Evolutionary conservation across 345 rosid species (phyloP).

Genomic region (Jatropha curcas): DNA sequence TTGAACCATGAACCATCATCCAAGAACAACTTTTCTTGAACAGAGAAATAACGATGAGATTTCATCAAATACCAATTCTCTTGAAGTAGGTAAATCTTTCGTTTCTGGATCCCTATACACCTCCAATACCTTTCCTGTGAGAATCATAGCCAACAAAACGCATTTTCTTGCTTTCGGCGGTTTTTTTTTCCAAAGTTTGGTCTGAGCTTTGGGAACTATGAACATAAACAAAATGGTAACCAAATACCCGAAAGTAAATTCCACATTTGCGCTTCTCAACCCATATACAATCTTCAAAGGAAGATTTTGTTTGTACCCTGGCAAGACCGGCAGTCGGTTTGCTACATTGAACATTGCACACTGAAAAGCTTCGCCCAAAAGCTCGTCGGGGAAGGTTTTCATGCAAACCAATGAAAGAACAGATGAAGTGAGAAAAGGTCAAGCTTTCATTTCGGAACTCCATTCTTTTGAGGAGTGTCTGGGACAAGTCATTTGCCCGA

Average conservation of each 20-base stretch:
- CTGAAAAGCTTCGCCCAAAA: not conserved
- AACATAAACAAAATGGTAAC: not conserved
- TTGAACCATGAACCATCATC: too few species aligned
- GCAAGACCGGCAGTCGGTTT: not conserved
- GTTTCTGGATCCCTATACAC: not conserved
- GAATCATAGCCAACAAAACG: not conserved
- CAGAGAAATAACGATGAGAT: not conserved
- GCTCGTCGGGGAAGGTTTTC: not conserved
- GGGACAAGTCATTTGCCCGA: not conserved
- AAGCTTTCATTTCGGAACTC: not conserved
- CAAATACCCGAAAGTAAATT: not conserved
- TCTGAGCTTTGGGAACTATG: not conserved
- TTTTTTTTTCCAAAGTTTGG: constrained; percentile 7
- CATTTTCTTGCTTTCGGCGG: not conserved
- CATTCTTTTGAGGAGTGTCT: not conserved
- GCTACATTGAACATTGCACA: not conserved
- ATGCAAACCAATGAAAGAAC: not conserved
- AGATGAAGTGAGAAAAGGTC: not conserved
- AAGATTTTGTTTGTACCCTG: not conserved
- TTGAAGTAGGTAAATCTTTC: not conserved
- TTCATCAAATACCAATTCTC: not conserved
- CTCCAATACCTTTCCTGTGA: not conserved
- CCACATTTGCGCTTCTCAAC: not conserved
- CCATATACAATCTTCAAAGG: not conserved
- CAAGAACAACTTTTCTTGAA: too few species aligned